A percentile compares a stretch with the other conserved stretches of the same genome.
Evolutionary conservation across 768 basidiomycete species (phyloP).

Genomic region (Phaeotremella skinneri): DNA sequence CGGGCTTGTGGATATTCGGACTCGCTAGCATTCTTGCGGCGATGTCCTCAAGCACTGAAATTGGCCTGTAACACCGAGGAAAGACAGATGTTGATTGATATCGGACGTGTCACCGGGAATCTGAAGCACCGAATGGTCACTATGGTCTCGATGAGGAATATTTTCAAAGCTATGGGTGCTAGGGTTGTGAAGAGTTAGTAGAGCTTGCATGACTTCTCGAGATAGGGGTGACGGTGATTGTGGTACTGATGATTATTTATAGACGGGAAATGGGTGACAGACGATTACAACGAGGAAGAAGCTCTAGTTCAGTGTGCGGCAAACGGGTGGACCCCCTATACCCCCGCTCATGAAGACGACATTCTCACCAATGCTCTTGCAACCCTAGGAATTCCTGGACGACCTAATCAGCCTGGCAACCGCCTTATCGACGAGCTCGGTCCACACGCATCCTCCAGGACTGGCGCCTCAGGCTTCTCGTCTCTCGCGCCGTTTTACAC

Average conservation of each 20-base stretch:
- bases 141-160: conserved; percentile 84
- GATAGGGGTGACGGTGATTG: too few relatives aligned
- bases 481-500: conserved; percentile 69
- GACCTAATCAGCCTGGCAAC: conserved; percentile 47
- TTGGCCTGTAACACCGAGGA: conserved; percentile 83
- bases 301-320: conserved; percentile 70
- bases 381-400: conserved; percentile 49
- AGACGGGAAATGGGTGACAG: conserved; percentile 90
- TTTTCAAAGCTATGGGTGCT: conserved; percentile 89
- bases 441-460: conserved; percentile 29
- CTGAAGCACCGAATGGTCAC: conserved; percentile 89
- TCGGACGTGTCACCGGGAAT: conserved; percentile 83
- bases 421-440: conserved; percentile 53
- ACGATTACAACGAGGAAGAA: conserved; percentile 94
- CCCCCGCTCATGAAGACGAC: conserved; percentile 56
- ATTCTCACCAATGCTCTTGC: conserved; percentile 69
- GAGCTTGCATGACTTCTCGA: too few relatives aligned
- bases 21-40: conserved; percentile 95
- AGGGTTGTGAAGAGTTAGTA: conserved; percentile 79
- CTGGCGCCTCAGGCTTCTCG: conserved; percentile 6
- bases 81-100: conserved; percentile 86
- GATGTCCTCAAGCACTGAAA: conserved; percentile 85
- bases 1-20: conserved; percentile 93
- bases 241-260: background rate
- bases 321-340: conserved; percentile 78